Base-by-base conservation (phyloP, 2,329 filamentous ascomycete genomes). In the Penicillium sp. region DNA sequence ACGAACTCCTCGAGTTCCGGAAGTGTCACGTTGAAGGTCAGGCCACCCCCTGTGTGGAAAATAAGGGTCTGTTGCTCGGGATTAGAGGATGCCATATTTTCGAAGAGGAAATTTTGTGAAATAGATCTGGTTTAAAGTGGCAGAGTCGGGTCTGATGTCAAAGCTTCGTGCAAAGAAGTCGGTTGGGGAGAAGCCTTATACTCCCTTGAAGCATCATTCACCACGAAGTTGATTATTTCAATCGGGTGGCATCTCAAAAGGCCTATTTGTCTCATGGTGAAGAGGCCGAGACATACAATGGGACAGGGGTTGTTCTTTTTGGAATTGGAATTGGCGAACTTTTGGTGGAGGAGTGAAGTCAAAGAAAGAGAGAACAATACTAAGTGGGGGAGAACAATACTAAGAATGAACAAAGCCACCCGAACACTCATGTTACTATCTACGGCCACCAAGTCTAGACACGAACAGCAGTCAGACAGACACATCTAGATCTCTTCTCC, bases 21-120 rank as follows among this genome's bases (percentile, higher is more conserved):
- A 56, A 86, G 70, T 44, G 70, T 63, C 39, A 81, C 66, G 0
- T 69, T 62, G 59, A 83, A 68, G 1, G 72, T 63, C 1, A 70
- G 73, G 24, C 80, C 80, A 68, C 85, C 75, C 3, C 73, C 65
- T 26, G 69, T 60, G 37, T 73, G 68, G 51, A 88, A 68, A 39
- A 72, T 80, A 66, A 88, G 67, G 41, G 26, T 26, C 33, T 62
- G 70, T 83, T 83, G 48, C 57, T 44, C n/a, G 58, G 60, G 51
- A n/a, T 58, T 45, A 19, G 47, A 52, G n/a, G 24, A 55, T 7
- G 54, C 48, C 60, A 65, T 62, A 3, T 14, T 53, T 39, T 14
- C 9, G 27, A 29, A 29, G 10, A 29, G 4, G 9, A 3, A 64
- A 60, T 3, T 14, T 52, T 39, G n/a, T 16, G 16, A 46, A 31